A percentile compares a stretch with the other conserved stretches of the same genome.
phyloP scores from a whole-genome alignment of 768 basidiomycete species.

The Boletus bicolor region DNA sequence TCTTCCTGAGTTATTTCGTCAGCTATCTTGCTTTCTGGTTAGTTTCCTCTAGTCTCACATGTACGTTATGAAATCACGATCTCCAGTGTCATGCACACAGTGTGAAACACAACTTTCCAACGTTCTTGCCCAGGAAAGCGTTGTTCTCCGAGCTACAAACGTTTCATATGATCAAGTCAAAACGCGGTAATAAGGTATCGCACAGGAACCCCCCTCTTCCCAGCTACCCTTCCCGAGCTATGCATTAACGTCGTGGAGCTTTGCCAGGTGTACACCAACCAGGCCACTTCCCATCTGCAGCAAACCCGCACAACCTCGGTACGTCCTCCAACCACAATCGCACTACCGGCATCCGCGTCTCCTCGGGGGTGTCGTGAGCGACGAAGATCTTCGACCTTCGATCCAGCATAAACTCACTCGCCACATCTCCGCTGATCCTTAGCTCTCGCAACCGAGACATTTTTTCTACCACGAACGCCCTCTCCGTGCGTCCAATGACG shows the following conservation, averaged over 20 bases:
- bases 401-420: slow-evolving; percentile 25
- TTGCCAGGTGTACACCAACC: slow-evolving; percentile 20
- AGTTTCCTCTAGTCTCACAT: not conserved
- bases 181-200: not conserved
- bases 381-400: slow-evolving; percentile 20
- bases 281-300: slow-evolving; percentile 20
- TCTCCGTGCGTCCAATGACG: slow-evolving; percentile 16
- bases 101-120: slow-evolving; percentile 2
- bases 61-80: not conserved
- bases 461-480: slow-evolving; percentile 20
- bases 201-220: not conserved
- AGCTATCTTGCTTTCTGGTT: not conserved
- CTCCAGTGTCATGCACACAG: not conserved
- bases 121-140: not conserved
- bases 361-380: not conserved
- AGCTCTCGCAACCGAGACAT: slow-evolving; percentile 17
- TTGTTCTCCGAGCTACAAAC: not conserved
- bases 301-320: slow-evolving; percentile 21
- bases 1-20: not conserved
- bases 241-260: not conserved
- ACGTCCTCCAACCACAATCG: slow-evolving; percentile 20
- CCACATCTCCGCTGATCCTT: slow-evolving; percentile 21
- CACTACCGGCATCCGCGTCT: slow-evolving; percentile 10
- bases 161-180: not conserved
- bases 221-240: not conserved